Percentiles rank a stretch among this genome's conserved stretches.
Conservation (phyloP, 2,329 filamentous ascomycete species). For the Pyrenochaeta sp. region DNA sequence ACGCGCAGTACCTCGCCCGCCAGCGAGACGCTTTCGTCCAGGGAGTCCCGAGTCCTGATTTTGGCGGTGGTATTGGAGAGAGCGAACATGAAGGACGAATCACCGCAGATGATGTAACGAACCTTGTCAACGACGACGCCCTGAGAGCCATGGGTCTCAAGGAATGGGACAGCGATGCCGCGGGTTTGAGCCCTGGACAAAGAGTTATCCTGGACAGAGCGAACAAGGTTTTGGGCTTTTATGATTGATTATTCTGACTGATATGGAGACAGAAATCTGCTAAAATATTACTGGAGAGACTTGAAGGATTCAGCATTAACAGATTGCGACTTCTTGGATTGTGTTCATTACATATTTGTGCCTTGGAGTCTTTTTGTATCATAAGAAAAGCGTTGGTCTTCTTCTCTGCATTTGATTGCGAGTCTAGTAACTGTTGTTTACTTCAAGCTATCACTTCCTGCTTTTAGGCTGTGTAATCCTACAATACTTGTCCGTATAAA, state of each 20-base stretch:
- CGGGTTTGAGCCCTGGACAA: constrained; percentile 59
- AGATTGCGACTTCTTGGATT: no score
- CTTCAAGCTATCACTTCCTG: no score
- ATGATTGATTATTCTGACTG: constrained; percentile 30
- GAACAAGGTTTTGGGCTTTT: constrained; percentile 64
- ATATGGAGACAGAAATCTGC: no score
- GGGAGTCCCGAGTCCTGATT: constrained; percentile 62
- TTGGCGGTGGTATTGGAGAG: constrained; percentile 70
- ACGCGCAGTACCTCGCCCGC: constrained; percentile 72
- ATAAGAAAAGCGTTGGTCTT: no score
- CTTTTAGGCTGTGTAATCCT: no score
- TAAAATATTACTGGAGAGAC: no score
- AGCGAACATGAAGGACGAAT: constrained; percentile 54
- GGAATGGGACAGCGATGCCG: constrained; percentile 57
- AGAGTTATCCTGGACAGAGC: constrained; percentile 59
- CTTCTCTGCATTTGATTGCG: no score
- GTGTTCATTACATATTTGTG: no score
- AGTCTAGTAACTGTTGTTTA: no score
- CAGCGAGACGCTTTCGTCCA: constrained; percentile 75
- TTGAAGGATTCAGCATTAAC: no score
- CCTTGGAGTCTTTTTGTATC: no score
- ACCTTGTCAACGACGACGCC: constrained; percentile 55
- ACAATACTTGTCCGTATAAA: no score
- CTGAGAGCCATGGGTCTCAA: constrained; percentile 63
- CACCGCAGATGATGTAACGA: constrained; percentile 48